Evolutionary conservation across 2,329 filamentous ascomycete genomes (phyloP), one percentile per base, ranked within the genome.

Genomic region (Gaeumannomyces sp.): DNA sequence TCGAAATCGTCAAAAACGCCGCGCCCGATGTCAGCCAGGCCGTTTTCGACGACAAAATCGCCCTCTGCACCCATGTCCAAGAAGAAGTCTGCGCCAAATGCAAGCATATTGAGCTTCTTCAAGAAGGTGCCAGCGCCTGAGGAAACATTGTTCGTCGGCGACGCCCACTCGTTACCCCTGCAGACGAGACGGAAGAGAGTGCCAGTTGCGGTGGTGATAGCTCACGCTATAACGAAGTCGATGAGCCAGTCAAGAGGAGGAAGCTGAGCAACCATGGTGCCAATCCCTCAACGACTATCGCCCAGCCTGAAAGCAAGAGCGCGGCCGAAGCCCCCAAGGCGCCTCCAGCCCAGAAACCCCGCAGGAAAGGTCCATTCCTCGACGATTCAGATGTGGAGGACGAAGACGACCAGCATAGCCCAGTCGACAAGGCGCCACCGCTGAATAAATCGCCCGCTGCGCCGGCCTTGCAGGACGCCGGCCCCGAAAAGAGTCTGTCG

Each of bases 21-120:
- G 16, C 64, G 60, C 16, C 33, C 64, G 11, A 53, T 27, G 35
- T 53, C 38, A 53, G 45, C 45, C 45, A 53, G 45, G 45, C 45
- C 45, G 7, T 10, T 53, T 10, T 53, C 45, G 45, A 10, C 45
- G 45, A n/a, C 53, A 29, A 63, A 63, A 59, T 38, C 29, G 11
- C 61, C 50, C 45, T 29, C 29, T 16, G 19, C 50, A 33, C 35
- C 62, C n/a, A 11, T 57, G 4, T 56, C 66, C 16, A 72, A 70
- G 60, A 62, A 66, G 57, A 71, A 69, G 58, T 22, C 66, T n/a
- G 66, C 68, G 27, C 68, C 77, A 78, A 91, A 91, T 70, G 80
- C 81, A 8, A 92, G 87, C 68, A 92, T 92, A 38, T 76, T 92
- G 19, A 91, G 77, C 68, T 93, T 92, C 74, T 93, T 93, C 73